A percentile compares a stretch with the other conserved stretches of the same genome.
Evolutionary conservation across 495 filamentous ascomycete species (phyloP).

Genomic region (Trichoderma asperelloides): DNA sequence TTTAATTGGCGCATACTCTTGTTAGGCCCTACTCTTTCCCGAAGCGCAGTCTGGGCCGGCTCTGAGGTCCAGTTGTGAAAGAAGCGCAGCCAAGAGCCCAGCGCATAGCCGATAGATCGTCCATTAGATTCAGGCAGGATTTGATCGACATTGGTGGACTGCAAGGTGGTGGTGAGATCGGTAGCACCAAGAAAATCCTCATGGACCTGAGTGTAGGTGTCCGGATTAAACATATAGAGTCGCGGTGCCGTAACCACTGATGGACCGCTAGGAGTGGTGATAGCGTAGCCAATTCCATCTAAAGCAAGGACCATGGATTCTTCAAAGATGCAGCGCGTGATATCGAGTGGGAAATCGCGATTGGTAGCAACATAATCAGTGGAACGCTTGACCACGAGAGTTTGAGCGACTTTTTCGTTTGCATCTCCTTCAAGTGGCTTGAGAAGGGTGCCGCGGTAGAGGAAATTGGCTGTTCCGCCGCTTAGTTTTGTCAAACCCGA

Average conservation of each 20-base stretch:
- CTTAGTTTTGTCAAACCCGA: conserved; percentile 32
- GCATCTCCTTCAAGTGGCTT: not conserved
- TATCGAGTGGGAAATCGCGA: conserved; percentile 32
- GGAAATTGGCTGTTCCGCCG: conserved; percentile 46
- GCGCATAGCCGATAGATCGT: conserved; percentile 26
- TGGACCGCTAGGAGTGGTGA: not conserved
- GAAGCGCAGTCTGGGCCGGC: conserved; percentile 21
- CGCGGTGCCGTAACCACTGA: conserved; percentile 32
- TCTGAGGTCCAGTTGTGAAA: conserved; percentile 39
- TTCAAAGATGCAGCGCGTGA: conserved; percentile 33
- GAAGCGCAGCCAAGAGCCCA: conserved; percentile 34
- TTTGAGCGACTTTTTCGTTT: not conserved
- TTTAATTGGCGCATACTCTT: conserved; percentile 37
- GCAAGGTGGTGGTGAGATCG: conserved; percentile 32
- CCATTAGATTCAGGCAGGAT: conserved; percentile 11
- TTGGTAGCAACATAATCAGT: conserved; percentile 34
- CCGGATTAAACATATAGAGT: conserved; percentile 28
- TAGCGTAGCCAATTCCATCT: not conserved
- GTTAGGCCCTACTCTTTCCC: conserved; percentile 27
- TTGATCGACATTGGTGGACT: conserved; percentile 14
- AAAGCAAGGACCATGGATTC: conserved; percentile 13
- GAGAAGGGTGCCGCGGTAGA: conserved; percentile 36
- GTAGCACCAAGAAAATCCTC: conserved; percentile 36
- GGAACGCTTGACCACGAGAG: conserved; percentile 42
- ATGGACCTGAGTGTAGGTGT: conserved; percentile 36